Conservation (phyloP, 1,284 basidiomycete genomes). For the Kwoniella shivajii region DNA sequence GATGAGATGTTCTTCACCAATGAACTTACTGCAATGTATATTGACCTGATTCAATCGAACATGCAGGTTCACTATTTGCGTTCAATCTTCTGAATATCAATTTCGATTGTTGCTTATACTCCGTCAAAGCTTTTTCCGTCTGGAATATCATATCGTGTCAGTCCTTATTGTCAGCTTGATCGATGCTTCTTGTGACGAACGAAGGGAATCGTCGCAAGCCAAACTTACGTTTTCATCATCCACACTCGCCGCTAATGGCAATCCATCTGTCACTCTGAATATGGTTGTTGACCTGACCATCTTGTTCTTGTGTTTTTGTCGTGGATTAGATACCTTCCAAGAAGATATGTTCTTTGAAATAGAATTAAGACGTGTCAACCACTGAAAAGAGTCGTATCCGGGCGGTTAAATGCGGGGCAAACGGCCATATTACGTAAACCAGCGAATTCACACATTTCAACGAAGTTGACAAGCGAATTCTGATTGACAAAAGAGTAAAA, state of each 20-base stretch:
- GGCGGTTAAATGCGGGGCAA: no score
- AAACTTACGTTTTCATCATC: conserved; percentile 84
- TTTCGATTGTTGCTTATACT: conserved; percentile 98
- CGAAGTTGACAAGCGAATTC: no score
- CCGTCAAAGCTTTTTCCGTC: conserved; percentile 90
- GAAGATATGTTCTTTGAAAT: no score
- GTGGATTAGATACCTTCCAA: no score
- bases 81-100: conserved; percentile 92
- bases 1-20: neutral
- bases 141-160: conserved; percentile 45
- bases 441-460: no score
- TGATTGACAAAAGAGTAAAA: no score
- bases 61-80: conserved; percentile 88
- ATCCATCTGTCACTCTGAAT: conserved; percentile 84
- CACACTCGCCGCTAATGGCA: conserved; percentile 90
- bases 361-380: no score
- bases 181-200: neutral
- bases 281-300: conserved; percentile 94
- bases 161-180: neutral
- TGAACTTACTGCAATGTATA: conserved; percentile 85
- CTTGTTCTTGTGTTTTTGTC: no score
- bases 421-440: no score
- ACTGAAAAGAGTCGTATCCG: no score
- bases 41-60: conserved; percentile 93
- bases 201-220: neutral